Evolutionary conservation across 2,329 filamentous ascomycete species (phyloP), one percentile per base, ranked within the genome.

Genomic region (Neonectria magnoliae): DNA sequence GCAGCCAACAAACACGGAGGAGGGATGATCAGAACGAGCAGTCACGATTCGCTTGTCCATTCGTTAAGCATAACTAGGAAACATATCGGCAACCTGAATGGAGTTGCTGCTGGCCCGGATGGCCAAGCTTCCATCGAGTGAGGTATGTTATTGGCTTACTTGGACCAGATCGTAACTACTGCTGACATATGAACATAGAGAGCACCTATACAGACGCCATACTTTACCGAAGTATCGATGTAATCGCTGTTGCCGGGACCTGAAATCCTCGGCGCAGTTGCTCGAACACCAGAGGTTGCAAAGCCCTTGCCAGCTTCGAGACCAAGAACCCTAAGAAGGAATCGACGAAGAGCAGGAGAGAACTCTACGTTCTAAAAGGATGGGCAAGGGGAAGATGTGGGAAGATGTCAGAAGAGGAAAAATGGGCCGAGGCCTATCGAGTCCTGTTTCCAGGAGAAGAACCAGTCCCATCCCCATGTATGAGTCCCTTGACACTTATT

Each of bases 171-270:
- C 7, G 16, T 9, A 18, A 27, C 22, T 31, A 54, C 66, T 31
- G 62, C 57, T 31, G 13, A 3, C 11, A 33, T 13, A 10, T 33
- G 31, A 2, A 33, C 5, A 10, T 56, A 64, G 68, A 11, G 67
- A 70, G 25, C 67, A 70, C 13, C n/a, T 70, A 2, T 70, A 70
- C 20, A 58, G 68, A 16, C 65, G 36, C 13, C 42, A 70, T n/a
- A 29, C 41, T 16, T 11, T 57, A 25, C 45, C 56, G 11, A 42
- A n/a, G 31, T 50, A 50, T 38, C 45, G 50, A 20, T 70, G 67
- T 9, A 56, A 14, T 31, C 68, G 68, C 10, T 70, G 68, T 27
- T 60, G 56, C 3, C 9, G 63, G 6, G 20, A 33, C n/a, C 61
- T 70, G 10, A 25, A 58, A 18, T 48, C 67, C 16, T 5, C 10